Conservation (phyloP, 805 yeast species). For the Saccharomycopsis fermentans region DNA sequence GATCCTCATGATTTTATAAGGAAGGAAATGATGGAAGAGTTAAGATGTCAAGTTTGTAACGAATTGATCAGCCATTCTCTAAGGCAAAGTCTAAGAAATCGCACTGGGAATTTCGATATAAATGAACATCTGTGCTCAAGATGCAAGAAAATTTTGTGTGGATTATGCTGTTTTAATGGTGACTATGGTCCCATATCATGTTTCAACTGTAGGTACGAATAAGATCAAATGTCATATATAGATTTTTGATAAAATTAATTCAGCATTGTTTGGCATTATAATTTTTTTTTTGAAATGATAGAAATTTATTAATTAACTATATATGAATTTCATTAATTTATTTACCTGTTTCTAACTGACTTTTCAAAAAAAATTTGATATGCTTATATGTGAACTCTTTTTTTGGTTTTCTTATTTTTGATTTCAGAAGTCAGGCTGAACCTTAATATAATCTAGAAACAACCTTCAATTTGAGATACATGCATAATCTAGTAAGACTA, state of each 20-base stretch:
- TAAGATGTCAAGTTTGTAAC: background rate
- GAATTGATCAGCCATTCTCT: background rate
- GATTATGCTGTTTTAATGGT: conserved; percentile 8
- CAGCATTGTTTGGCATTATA: too few relatives aligned
- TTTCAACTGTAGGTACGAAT: conserved; percentile 11
- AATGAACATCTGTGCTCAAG: conserved; percentile 1
- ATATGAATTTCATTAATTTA: too few relatives aligned
- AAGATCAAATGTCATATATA: background rate
- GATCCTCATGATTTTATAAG: background rate
- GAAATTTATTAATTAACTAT: too few relatives aligned
- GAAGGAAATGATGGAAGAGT: background rate
- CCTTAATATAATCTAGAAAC: too few relatives aligned
- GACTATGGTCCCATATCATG: conserved; percentile 7
- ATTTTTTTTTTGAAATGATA: too few relatives aligned
- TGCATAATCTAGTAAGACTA: too few relatives aligned
- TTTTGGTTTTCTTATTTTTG: too few relatives aligned
- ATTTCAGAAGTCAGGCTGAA: too few relatives aligned
- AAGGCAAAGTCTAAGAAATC: background rate
- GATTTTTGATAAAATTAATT: too few relatives aligned
- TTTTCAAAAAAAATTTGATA: too few relatives aligned
- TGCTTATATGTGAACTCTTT: too few relatives aligned
- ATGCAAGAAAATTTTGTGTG: conserved; percentile 10
- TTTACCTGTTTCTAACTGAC: too few relatives aligned
- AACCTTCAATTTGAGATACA: background rate
- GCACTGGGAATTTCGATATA: background rate